Evolutionary conservation across 306 rosid genomes (phyloP).

Genomic region (Cicer chorassanicum): DNA sequence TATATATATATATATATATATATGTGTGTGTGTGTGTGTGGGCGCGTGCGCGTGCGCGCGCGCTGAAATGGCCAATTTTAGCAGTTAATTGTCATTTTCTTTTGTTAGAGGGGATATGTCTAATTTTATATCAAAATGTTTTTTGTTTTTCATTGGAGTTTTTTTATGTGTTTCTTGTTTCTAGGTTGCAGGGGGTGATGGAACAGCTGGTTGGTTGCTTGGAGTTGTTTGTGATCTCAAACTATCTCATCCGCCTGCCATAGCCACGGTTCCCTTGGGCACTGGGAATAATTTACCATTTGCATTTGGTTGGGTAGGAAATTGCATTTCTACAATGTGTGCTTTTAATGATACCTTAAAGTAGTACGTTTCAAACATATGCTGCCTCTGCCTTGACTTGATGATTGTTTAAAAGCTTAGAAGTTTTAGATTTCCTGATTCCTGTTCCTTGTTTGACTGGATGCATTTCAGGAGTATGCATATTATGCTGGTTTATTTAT

Average conservation of each 20-base stretch:
- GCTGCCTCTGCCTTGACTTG: constrained; percentile 25
- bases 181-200: constrained; percentile 99
- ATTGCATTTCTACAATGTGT: constrained; percentile 1
- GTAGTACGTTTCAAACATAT: constrained; percentile 8
- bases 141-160: not conserved
- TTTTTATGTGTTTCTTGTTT: constrained; percentile 34
- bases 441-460: constrained; percentile 10
- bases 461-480: constrained; percentile 24
- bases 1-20: not conserved
- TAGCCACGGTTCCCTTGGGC: constrained; percentile 93
- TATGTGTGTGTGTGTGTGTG: no score
- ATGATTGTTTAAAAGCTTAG: constrained; percentile 6
- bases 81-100: no score
- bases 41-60: no score
- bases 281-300: constrained; percentile 98
- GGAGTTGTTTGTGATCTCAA: constrained; percentile 96
- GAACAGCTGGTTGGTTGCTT: constrained; percentile 99
- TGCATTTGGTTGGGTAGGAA: constrained; percentile 97
- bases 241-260: constrained; percentile 80
- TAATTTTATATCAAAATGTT: constrained; percentile 28
- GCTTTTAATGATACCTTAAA: constrained; percentile 34
- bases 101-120: not conserved
- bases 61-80: no score
- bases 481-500: constrained; percentile 28
- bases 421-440: not conserved